A percentile compares a stretch with the other conserved stretches of the same genome.
phyloP scores from a whole-genome alignment of 108 stramenopile genomes.

The Nitzschia inconspicua region DNA sequence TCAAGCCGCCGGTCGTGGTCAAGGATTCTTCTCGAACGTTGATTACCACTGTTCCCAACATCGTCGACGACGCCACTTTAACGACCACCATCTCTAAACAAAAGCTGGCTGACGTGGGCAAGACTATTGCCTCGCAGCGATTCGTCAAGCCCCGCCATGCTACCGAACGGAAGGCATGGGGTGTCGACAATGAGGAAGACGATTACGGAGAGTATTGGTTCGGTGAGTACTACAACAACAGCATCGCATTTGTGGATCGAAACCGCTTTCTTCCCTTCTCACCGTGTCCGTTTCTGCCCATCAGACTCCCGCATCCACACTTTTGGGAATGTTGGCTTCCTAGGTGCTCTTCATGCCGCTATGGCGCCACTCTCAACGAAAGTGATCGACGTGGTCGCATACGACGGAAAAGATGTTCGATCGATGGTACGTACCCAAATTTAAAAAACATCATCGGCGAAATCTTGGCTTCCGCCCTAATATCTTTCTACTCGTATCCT shows the following conservation, averaged over 20 bases:
- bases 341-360: slow-evolving; percentile 64
- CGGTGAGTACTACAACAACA: not conserved
- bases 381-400: slow-evolving; percentile 71
- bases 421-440: slow-evolving; percentile 10
- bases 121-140: not conserved
- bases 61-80: not conserved
- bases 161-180: slow-evolving; percentile 15
- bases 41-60: not conserved
- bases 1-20: not conserved
- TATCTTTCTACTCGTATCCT: not conserved
- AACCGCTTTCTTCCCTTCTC: too few species aligned
- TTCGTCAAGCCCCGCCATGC: slow-evolving; percentile 1
- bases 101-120: not conserved
- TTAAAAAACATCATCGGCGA: not conserved
- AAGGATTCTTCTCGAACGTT: not conserved
- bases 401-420: slow-evolving; percentile 69
- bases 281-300: too few species aligned
- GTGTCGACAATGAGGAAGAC: slow-evolving; percentile 9
- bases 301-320: slow-evolving; percentile 36
- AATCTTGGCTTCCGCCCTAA: not conserved
- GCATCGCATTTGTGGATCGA: too few species aligned
- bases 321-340: slow-evolving; percentile 35
- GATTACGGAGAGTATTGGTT: slow-evolving; percentile 33
- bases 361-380: slow-evolving; percentile 75
- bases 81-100: too few species aligned